Base-by-base conservation (phyloP, 148 eudicot genomes). In the Rhododendron vialii region DNA sequence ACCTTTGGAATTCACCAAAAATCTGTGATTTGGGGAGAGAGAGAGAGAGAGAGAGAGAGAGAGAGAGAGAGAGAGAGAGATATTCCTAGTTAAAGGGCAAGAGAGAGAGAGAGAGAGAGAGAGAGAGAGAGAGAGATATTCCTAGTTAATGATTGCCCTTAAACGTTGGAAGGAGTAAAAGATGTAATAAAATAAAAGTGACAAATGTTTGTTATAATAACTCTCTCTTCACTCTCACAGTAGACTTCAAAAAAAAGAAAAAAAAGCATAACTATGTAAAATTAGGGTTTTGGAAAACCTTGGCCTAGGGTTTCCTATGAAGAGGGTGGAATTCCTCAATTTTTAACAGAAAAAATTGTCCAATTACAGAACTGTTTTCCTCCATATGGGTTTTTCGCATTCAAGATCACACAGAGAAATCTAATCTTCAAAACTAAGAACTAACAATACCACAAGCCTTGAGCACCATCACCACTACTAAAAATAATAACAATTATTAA, bases 141-240 rank as follows among this genome's bases (percentile, higher is more conserved):
- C 28, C 45, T 81, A 59, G n/a, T 36, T 65, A 78, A 81, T 86
- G 83, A 75, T 84, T 51, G 80, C 78, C 88, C 76, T 77, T 86
- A 88, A 43, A 86, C 83, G 35, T 82, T 84, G 87, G 92, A 33
- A 73, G 80, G 86, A 17, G 85, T 47, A 84, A 75, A 75, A 84
- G 69, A 75, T 11, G 61, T 69, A 28, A 30, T 61, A 61, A 20
- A 38, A 17, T 47, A 71, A 71, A 78, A 71, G 18, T 22, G 3
- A 26, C 5, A 12, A 47, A 5, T 26, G 38, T 15, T 9, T 5
- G 20, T 51, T 26, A 30, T 26, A 30, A 30, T 30, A 0, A 59
- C 78, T 63, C 79, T 67, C 15, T 83, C 15, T 82, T 59, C n/a
- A n/a, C 63, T 73, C 15, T 18, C 24, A 65, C 13, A 14, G 13